Conservation (phyloP, 148 eudicot genomes). For the Persicaria tinctoria region DNA sequence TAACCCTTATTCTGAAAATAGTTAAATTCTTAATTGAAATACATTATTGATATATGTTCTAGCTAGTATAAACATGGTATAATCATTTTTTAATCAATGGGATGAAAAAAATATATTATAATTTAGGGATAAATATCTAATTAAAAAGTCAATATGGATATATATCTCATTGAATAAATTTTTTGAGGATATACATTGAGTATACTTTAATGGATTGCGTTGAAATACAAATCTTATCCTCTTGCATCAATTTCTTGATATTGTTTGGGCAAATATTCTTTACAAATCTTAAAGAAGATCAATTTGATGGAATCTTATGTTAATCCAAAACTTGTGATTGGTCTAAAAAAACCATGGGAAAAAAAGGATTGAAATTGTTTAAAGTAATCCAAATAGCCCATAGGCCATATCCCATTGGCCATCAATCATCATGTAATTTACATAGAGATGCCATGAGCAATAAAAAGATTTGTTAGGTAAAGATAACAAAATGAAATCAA, state of each 20-base stretch:
- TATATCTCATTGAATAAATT: no score
- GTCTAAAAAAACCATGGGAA: background rate
- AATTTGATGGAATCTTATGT: constrained; percentile 6
- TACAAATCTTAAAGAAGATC: background rate
- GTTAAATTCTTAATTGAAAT: no score
- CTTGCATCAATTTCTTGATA: background rate
- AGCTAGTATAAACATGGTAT: no score
- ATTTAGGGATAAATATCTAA: no score
- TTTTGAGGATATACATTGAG: no score
- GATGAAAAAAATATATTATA: no score
- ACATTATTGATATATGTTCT: no score
- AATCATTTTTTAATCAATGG: no score
- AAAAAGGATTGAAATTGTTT: background rate
- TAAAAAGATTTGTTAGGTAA: background rate
- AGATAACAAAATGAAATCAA: background rate
- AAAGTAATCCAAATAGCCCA: background rate
- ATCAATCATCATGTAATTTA: background rate
- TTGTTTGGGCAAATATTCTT: background rate
- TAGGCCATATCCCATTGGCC: background rate
- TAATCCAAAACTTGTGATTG: background rate
- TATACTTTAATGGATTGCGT: no score
- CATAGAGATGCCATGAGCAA: background rate
- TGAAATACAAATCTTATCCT: background rate
- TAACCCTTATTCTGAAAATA: no score
- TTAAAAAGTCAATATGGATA: no score